Percentiles rank a stretch among this genome's conserved stretches.
Evolutionary conservation across 768 basidiomycete genomes (phyloP).

Genomic region (Punctularia strigosozonata): DNA sequence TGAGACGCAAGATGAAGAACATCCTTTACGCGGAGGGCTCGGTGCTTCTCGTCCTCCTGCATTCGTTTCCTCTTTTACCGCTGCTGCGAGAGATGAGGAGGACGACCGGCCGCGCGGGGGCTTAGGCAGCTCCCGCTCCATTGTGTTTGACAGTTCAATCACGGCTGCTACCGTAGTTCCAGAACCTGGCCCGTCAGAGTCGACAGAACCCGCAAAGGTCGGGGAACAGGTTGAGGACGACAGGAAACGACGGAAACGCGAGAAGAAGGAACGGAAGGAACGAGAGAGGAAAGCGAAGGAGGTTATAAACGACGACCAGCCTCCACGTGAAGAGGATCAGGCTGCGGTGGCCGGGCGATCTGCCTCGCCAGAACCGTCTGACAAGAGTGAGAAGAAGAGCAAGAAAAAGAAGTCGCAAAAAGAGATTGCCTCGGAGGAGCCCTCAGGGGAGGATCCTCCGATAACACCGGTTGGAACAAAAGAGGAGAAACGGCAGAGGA

Average conservation of each 20-base stretch:
- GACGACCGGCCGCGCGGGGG: conserved; percentile 14
- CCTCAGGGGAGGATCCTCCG: no score
- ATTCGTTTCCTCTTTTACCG: conserved; percentile 8
- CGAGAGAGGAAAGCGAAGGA: no score
- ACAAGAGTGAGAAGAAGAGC: no score
- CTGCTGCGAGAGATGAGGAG: conserved; percentile 8
- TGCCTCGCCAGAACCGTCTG: no score
- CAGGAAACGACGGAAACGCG: no score
- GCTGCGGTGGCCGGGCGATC: no score
- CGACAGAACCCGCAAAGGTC: no score
- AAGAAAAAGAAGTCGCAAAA: no score
- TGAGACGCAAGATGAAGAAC: conserved; percentile 1
- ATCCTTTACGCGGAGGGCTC: background rate
- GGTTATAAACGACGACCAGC: no score
- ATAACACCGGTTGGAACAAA: background rate
- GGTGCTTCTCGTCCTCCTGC: conserved; percentile 2
- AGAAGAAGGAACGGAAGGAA: no score
- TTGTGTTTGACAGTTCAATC: conserved; percentile 6
- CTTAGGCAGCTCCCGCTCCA: conserved; percentile 12
- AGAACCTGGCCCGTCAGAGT: background rate
- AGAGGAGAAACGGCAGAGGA: conserved; percentile 13
- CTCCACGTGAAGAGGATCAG: no score
- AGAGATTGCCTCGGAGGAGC: background rate
- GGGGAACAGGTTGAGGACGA: no score
- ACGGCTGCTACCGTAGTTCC: conserved; percentile 4